These are phyloP conservation scores for Trypanosoma avium DNA, from an alignment of 208 protist species.

Conservation along the genomic window DNA sequence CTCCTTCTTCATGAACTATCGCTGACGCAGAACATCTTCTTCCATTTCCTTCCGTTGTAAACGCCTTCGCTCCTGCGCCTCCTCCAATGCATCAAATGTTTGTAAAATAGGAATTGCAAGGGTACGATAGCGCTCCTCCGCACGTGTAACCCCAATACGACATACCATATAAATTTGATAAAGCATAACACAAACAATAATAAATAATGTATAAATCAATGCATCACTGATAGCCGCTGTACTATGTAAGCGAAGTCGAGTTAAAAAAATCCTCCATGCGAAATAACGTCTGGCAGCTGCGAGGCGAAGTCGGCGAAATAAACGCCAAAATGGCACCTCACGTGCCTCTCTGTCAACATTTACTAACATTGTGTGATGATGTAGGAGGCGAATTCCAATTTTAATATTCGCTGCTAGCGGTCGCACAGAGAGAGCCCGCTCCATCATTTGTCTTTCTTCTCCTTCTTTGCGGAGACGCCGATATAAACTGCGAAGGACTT, in stretches of 20 bases:
- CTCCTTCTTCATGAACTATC: slow-evolving; percentile 4
- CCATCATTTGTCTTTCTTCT: slow-evolving; percentile 69
- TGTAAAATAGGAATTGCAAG: slow-evolving; percentile 77
- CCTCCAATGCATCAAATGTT: slow-evolving; percentile 77
- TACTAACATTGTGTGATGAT: slow-evolving; percentile 58
- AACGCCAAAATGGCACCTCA: slow-evolving; percentile 33
- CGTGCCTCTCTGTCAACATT: slow-evolving; percentile 39
- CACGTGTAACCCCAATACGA: slow-evolving; percentile 70
- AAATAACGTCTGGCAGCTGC: slow-evolving; percentile 47
- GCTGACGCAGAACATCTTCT: slow-evolving; percentile 57
- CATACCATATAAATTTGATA: slow-evolving; percentile 81
- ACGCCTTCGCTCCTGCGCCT: slow-evolving; percentile 47
- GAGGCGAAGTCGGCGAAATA: slow-evolving; percentile 34
- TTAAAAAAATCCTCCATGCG: slow-evolving; percentile 55
- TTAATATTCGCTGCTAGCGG: slow-evolving; percentile 42
- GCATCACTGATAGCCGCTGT: slow-evolving; percentile 67
- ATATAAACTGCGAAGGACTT: slow-evolving; percentile 58
- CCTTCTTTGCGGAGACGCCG: slow-evolving; percentile 72
- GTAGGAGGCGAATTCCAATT: slow-evolving; percentile 63
- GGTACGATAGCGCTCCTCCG: slow-evolving; percentile 75
- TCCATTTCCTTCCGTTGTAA: slow-evolving; percentile 65
- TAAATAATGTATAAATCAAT: slow-evolving; percentile 72
- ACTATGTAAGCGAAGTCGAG: slow-evolving; percentile 62
- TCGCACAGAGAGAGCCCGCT: slow-evolving; percentile 57
- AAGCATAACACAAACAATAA: slow-evolving; percentile 63